Percentiles rank a stretch among this genome's conserved stretches.
Evolutionary conservation across 768 basidiomycete species (phyloP).

Genomic region (Mrakia frigida): DNA sequence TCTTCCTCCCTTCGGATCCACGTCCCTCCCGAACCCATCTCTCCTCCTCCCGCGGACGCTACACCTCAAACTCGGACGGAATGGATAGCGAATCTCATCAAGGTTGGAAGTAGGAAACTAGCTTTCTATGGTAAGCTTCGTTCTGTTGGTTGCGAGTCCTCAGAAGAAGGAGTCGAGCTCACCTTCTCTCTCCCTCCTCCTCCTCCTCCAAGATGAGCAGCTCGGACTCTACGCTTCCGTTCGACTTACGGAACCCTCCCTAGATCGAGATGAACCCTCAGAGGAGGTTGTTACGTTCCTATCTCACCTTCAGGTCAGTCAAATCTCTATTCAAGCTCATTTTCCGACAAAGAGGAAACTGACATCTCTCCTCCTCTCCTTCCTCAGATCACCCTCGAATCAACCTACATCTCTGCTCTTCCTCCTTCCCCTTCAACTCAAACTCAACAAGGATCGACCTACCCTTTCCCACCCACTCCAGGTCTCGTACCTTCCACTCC

Average conservation of each 20-base stretch:
- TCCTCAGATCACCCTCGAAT: slow-evolving; percentile 20
- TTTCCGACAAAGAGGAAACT: not conserved
- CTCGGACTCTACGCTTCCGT: slow-evolving; percentile 17
- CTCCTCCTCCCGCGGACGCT: not conserved
- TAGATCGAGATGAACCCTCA: slow-evolving; percentile 11
- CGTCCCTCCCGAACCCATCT: slow-evolving; percentile 11
- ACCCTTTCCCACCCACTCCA: slow-evolving; percentile 11
- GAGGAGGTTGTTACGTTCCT: slow-evolving; percentile 9
- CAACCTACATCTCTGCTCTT: slow-evolving; percentile 19
- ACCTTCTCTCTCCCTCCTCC: not conserved
- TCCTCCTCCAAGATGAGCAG: slow-evolving; percentile 14
- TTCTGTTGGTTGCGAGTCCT: not conserved
- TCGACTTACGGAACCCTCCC: not conserved
- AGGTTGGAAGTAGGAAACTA: not conserved
- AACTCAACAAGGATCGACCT: slow-evolving; percentile 2
- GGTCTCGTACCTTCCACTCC: slow-evolving; percentile 10
- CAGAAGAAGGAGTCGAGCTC: not conserved
- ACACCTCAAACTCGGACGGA: not conserved
- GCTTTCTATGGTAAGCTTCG: slow-evolving; percentile 15
- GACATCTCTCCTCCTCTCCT: not conserved
- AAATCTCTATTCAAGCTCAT: not conserved
- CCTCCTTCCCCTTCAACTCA: slow-evolving; percentile 9
- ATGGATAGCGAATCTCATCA: not conserved
- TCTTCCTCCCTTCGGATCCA: slow-evolving; percentile 21
- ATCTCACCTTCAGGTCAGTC: slow-evolving; percentile 22